Conservation (phyloP, 331 rosid species). For the Acacia pycnantha region DNA sequence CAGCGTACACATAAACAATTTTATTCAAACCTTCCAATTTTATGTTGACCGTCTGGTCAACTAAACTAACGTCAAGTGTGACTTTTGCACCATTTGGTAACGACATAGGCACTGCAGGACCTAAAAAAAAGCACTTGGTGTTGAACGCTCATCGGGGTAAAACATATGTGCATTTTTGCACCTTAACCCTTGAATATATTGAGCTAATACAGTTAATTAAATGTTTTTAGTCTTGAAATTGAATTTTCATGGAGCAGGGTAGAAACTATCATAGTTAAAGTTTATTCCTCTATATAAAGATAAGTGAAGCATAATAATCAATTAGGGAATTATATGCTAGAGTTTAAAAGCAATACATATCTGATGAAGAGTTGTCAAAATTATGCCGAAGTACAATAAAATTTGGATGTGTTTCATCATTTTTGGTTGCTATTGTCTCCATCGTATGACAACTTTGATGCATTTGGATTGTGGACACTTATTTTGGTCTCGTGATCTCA, state of each 20-base stretch:
- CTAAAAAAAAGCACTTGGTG: no score
- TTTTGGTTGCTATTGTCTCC: not conserved
- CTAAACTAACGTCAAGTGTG: no score
- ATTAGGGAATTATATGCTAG: not conserved
- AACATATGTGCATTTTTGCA: no score
- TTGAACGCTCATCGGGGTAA: no score
- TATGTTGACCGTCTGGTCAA: no score
- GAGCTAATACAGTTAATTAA: not conserved
- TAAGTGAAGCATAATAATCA: not conserved
- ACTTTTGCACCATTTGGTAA: no score
- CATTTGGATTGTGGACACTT: slow-evolving; percentile 1
- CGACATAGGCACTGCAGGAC: no score
- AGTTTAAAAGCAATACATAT: not conserved
- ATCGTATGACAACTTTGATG: not conserved
- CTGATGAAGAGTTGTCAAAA: not conserved
- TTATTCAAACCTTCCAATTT: no score
- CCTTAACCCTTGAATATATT: not conserved
- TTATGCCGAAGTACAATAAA: not conserved
- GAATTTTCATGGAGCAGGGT: not conserved
- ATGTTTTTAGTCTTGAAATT: not conserved
- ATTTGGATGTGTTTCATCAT: not conserved
- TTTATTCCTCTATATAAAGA: not conserved
- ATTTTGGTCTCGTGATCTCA: slow-evolving; percentile 12
- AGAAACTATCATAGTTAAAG: not conserved
- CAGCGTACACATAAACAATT: no score